Conservation (phyloP, 108 stramenopile genomes). For the Mediolabrus comicus region DNA sequence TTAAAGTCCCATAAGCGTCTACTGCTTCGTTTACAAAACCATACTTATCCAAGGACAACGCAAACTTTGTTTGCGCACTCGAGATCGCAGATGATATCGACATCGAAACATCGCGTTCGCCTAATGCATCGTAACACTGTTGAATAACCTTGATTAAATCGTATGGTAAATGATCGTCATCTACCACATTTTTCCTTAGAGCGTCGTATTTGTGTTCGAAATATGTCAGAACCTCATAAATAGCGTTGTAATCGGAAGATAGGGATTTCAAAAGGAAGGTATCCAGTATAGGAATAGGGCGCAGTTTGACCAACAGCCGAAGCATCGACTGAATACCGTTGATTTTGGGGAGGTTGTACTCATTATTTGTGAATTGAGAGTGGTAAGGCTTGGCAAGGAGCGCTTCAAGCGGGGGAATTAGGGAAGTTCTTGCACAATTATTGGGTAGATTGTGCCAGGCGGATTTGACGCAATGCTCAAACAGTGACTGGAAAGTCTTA, state of each 20-base stretch:
- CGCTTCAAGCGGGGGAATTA: constrained; percentile 57
- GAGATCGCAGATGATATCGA: constrained; percentile 53
- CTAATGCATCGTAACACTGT: constrained; percentile 55
- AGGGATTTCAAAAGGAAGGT: constrained; percentile 54
- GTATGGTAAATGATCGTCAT: constrained; percentile 2
- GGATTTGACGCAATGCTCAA: constrained; percentile 51
- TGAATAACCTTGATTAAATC: constrained; percentile 46
- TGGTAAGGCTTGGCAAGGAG: constrained; percentile 71
- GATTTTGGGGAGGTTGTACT: constrained; percentile 9
- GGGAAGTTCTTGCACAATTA: constrained; percentile 40
- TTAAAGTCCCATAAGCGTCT: constrained; percentile 58
- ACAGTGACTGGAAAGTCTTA: constrained; percentile 48
- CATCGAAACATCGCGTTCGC: constrained; percentile 55
- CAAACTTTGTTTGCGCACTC: constrained; percentile 46
- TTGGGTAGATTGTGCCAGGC: constrained; percentile 54
- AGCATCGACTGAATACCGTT: constrained; percentile 60
- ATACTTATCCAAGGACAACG: constrained; percentile 71
- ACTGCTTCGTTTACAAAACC: constrained; percentile 68
- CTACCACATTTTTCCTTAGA: constrained; percentile 12
- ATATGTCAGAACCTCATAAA: constrained; percentile 66
- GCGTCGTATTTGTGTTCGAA: constrained; percentile 57
- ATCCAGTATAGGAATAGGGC: constrained; percentile 62
- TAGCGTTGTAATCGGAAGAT: constrained; percentile 66
- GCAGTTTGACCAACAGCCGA: constrained; percentile 43
- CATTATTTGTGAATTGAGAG: constrained; percentile 58